These are phyloP conservation scores for Nicotiana knightiana DNA, from an alignment of 257 asterid species.

Conservation along the genomic window DNA sequence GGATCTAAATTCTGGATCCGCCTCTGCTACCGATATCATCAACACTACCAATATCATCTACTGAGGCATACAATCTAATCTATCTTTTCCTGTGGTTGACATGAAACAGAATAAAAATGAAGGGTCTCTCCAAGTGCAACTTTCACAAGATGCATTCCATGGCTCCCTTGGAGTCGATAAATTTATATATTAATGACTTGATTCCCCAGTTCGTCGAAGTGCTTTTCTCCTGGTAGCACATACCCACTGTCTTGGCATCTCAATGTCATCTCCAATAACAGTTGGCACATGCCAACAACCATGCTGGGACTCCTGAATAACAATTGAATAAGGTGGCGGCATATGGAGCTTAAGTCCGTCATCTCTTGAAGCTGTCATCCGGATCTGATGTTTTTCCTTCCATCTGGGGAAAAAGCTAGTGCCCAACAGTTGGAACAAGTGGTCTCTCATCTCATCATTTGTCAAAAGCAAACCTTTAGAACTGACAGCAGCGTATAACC, in stretches of 20 bases:
- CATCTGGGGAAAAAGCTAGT: slow-evolving; percentile 82
- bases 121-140: too few relatives aligned
- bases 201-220: slow-evolving; percentile 4
- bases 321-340: slow-evolving; percentile 90
- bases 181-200: not conserved
- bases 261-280: slow-evolving; percentile 71
- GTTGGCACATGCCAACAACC: slow-evolving; percentile 84
- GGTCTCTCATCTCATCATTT: slow-evolving; percentile 98
- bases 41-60: too few relatives aligned
- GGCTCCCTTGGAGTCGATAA: too few relatives aligned
- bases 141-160: too few relatives aligned
- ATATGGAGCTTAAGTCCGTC: slow-evolving; percentile 48
- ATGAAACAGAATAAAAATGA: too few relatives aligned
- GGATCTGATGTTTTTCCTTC: slow-evolving; percentile 98
- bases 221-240: slow-evolving; percentile 52
- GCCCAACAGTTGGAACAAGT: slow-evolving; percentile 80
- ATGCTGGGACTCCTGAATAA: slow-evolving; percentile 82
- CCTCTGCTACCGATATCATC: too few relatives aligned
- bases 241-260: slow-evolving; percentile 70
- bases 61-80: too few relatives aligned
- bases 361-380: slow-evolving; percentile 34
- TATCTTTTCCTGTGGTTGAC: too few relatives aligned
- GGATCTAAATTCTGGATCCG: too few relatives aligned
- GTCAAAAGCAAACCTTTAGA: slow-evolving; percentile 81
- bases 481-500: slow-evolving; percentile 94